Conservation (phyloP, 441 rosid species). For the Arabidopsis hybrid region DNA sequence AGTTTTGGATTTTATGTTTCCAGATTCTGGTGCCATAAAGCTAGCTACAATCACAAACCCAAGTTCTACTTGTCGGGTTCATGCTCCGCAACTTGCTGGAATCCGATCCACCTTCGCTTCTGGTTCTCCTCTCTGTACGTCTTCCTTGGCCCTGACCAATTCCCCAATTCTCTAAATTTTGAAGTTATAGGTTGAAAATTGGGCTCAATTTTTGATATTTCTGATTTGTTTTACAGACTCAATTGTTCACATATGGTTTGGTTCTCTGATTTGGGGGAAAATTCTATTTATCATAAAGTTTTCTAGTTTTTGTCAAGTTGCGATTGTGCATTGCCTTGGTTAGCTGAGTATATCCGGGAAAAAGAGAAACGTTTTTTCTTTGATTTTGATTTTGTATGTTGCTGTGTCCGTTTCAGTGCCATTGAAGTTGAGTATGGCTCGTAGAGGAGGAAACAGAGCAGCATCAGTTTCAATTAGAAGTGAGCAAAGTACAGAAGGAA, state of each 20-base stretch:
- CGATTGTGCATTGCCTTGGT: neutral
- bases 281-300: neutral
- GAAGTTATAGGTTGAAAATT: neutral
- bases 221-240: neutral
- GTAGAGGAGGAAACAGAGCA: slow-evolving; percentile 45
- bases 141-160: neutral
- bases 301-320: neutral
- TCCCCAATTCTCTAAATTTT: neutral
- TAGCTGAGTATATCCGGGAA: neutral
- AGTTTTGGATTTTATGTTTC: slow-evolving; percentile 27
- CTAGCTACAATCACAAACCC: slow-evolving; percentile 42
- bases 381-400: neutral
- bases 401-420: slow-evolving; percentile 37
- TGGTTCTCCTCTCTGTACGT: slow-evolving; percentile 67
- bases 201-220: neutral
- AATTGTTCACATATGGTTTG: neutral
- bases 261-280: neutral
- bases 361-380: neutral
- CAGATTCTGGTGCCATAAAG: slow-evolving; percentile 49
- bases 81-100: slow-evolving; percentile 45
- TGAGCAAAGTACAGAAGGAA: slow-evolving; percentile 61
- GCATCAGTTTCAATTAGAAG: slow-evolving; percentile 63
- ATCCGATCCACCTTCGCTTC: slow-evolving; percentile 52
- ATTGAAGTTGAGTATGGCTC: slow-evolving; percentile 50
- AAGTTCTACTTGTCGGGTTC: slow-evolving; percentile 35